These are phyloP conservation scores for Avena sativa DNA, from an alignment of 176 grass and related monocot species.

Conservation along the genomic window DNA sequence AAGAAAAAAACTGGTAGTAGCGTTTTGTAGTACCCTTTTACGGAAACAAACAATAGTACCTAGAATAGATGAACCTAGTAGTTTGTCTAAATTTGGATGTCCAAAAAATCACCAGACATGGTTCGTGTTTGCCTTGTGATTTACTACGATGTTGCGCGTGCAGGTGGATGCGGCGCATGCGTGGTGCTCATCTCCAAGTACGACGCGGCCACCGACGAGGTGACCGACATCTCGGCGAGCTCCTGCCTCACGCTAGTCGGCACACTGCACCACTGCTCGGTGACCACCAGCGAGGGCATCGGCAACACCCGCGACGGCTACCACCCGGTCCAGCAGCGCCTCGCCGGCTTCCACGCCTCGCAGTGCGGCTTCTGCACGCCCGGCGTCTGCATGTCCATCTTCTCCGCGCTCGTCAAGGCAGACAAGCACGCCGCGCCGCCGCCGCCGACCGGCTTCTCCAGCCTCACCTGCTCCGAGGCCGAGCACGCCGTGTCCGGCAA, in stretches of 20 bases:
- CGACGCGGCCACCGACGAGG: conserved; percentile 51
- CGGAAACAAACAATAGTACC: too few relatives aligned
- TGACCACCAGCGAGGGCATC: conserved; percentile 83
- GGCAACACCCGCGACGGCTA: conserved; percentile 70
- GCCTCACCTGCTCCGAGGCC: conserved; percentile 56
- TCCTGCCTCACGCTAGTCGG: conserved; percentile 80
- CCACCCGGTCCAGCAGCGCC: conserved; percentile 68
- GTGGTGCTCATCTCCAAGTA: conserved; percentile 74
- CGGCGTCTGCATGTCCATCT: conserved; percentile 85
- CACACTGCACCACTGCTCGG: conserved; percentile 58
- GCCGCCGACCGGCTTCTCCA: conserved; percentile 60
- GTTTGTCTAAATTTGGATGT: too few relatives aligned
- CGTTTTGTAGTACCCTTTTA: too few relatives aligned
- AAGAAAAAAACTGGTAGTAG: too few relatives aligned
- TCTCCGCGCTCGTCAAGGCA: conserved; percentile 67
- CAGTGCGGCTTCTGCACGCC: conserved; percentile 93
- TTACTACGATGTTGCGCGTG: too few relatives aligned
- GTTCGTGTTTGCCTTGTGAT: too few relatives aligned
- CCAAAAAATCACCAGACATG: too few relatives aligned
- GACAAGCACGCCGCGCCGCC: conserved; percentile 48
- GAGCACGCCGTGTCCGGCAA: conserved; percentile 72
- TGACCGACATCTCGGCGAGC: conserved; percentile 59
- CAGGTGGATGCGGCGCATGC: conserved; percentile 89
- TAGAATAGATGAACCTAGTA: too few relatives aligned
- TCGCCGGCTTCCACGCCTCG: conserved; percentile 81